Evolutionary conservation across 306 rosid genomes (phyloP), one percentile per base, ranked within the genome.

Genomic region (Begonia fuchsioides): DNA sequence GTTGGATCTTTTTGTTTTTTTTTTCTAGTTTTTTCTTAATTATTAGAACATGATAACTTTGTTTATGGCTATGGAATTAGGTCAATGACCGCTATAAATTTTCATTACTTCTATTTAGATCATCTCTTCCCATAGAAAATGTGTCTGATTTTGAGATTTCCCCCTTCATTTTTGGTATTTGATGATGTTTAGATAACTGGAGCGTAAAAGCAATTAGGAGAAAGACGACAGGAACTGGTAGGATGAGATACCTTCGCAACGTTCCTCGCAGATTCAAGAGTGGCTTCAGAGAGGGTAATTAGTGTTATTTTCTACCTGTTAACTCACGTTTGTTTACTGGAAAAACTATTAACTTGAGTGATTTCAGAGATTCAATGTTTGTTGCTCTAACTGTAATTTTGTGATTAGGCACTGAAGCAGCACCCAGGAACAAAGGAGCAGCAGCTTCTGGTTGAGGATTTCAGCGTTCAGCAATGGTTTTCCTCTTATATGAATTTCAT

Each of bases 231-330:
- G 98, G 98, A 8, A 85, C 93, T 13, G 98, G 98, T 40, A 79
- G 98, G 72, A 92, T 92, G 98, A 85, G 86, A 86, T 92, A 92
- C 66, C 59, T 92, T 68, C 85, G 98, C 55, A 52, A 92, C 10
- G 83, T 92, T 2, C 98, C 98, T 55, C 96, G 96, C 75, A 85
- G 98, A 71, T 92, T 92, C 80, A 92, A 92, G 96, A 82, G 87
- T 13, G 96, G 98, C 3, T 92, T 92, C 75, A 81, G 97, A 90
- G 97, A 90, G 73, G 97, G 97, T 84, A 79, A n/a, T 11, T 11
- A 26, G 35, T 13, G 49, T 5, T 18, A 11, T 9, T n/a, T 7
- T 49, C 35, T 26, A 26, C 35, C 7, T 0, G 35, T 8, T 8
- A 26, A 4, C 35, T 26, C 35, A 6, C 35, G 35, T 26, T 26